Base-by-base conservation (phyloP, 208 protist species). In the Acanthamoeba royreba region DNA sequence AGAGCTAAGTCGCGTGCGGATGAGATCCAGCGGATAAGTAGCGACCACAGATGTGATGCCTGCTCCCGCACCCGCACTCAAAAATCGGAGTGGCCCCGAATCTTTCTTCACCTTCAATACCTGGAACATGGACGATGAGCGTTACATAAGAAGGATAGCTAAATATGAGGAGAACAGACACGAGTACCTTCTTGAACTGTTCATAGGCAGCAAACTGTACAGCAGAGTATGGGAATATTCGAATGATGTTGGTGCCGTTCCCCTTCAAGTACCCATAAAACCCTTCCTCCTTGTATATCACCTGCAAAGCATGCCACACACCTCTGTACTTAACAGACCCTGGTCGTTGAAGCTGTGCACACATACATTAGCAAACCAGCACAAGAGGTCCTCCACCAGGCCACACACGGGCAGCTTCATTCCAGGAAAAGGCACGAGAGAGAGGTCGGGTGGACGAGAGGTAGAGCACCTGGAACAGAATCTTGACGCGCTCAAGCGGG, bases 231-330 rank as follows among this genome's bases (percentile, higher is more conserved):
- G 98, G 98, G 8, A 98, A 96, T 42, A 99, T 98, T 45, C 98
- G 97, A 69, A 99, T 96, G 97, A 99, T 98, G 85, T 98, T 99
- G 17, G 98, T 98, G n/a, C 98, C 98, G 95, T 99, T 98, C n/a
- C 98, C 98, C 33, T 97, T 98, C 96, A 98, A 98, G 92, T 98
- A 96, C 40, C 97, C 98, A 4, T 96, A 94, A 25, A 98, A 77
- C 43, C 98, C 98, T 33, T 98, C 97, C 55, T 98, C 96, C 25
- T 95, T 92, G 92, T 98, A 97, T 9, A 98, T 98, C 31, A 97
- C 92, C 25, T 95, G 89, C 61, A 97, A 96, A 7, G 98, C 94
- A 31, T 93, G 95, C 11, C 97, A 19, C 15, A 98, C 98, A 91
- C 87, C 87, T 4, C 33, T 7, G 45, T 92, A 92, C 61, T 92